A percentile compares a stretch with the other conserved stretches of the same genome.
These are phyloP conservation scores for Ogataea paraovalis DNA, from an alignment of 805 yeast species.

Conservation along the genomic window DNA sequence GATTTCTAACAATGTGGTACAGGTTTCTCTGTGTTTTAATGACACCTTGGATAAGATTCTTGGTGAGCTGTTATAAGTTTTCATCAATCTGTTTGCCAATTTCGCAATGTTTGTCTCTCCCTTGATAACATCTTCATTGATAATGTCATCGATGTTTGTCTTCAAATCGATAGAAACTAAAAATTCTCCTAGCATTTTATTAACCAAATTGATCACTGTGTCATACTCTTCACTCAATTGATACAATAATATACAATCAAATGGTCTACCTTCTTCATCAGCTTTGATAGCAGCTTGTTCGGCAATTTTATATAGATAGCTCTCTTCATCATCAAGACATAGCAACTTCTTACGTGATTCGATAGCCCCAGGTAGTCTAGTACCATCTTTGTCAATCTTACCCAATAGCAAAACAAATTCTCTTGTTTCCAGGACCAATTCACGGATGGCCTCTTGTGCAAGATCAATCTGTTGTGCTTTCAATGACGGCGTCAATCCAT, in stretches of 20 bases:
- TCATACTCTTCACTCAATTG: slow-evolving; percentile 87
- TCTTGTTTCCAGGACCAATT: slow-evolving; percentile 79
- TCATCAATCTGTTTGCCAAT: slow-evolving; percentile 42
- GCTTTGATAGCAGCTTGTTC: slow-evolving; percentile 84
- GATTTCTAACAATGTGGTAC: slow-evolving; percentile 58
- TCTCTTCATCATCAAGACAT: slow-evolving; percentile 50
- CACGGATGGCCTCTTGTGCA: slow-evolving; percentile 77
- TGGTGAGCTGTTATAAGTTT: slow-evolving; percentile 49
- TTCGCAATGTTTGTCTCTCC: slow-evolving; percentile 46
- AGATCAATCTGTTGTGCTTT: slow-evolving; percentile 45
- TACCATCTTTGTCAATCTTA: slow-evolving; percentile 73
- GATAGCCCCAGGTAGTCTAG: slow-evolving; percentile 75
- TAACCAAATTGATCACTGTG: slow-evolving; percentile 70
- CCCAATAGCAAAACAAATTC: slow-evolving; percentile 82
- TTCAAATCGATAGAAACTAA: slow-evolving; percentile 58
- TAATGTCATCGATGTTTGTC: slow-evolving; percentile 18
- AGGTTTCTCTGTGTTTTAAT: slow-evolving; percentile 56
- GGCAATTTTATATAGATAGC: slow-evolving; percentile 66
- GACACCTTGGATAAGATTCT: slow-evolving; percentile 55
- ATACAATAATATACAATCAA: slow-evolving; percentile 80
- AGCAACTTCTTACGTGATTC: slow-evolving; percentile 72
- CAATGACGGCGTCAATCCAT: slow-evolving; percentile 24
- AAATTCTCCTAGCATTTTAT: slow-evolving; percentile 73
- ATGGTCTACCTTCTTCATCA: slow-evolving; percentile 84
- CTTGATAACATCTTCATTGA: slow-evolving; percentile 23